Evolutionary conservation across 2,329 filamentous ascomycete species (phyloP).

Genomic region (Fusarium sulawesiense): DNA sequence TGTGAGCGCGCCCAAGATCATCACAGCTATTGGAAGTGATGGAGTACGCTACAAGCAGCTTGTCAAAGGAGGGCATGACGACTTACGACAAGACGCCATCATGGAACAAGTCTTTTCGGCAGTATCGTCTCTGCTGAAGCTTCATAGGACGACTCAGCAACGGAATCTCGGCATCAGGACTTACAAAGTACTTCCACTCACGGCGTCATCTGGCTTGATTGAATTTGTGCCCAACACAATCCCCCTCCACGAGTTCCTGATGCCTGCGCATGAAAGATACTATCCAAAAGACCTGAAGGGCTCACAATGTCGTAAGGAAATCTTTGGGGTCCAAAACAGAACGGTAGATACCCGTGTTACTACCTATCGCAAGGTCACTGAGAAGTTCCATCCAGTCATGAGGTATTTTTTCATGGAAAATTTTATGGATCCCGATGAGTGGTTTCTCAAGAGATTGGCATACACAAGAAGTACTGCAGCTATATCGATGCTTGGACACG

Average conservation of each 20-base stretch:
- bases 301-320: constrained; percentile 80
- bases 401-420: constrained; percentile 97
- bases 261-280: constrained; percentile 89
- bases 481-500: constrained; percentile 93
- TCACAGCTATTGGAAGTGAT: constrained; percentile 82
- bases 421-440: constrained; percentile 93
- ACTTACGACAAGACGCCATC: constrained; percentile 94
- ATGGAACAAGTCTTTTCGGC: constrained; percentile 99
- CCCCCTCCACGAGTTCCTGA: constrained; percentile 89
- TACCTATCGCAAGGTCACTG: constrained; percentile 80
- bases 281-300: constrained; percentile 85
- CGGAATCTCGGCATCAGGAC: constrained; percentile 91
- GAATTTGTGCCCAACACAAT: constrained; percentile 97
- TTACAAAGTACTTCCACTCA: constrained; percentile 95
- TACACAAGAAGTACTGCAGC: constrained; percentile 95
- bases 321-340: constrained; percentile 77
- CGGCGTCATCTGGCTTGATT: constrained; percentile 86
- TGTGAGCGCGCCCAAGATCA: constrained; percentile 92
- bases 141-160: constrained; percentile 87
- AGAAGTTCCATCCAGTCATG: constrained; percentile 91
- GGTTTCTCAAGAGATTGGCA: constrained; percentile 88
- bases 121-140: constrained; percentile 88
- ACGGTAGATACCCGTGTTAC: constrained; percentile 77
- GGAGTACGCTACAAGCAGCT: constrained; percentile 87
- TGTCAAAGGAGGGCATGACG: constrained; percentile 95